Evolutionary conservation across 495 filamentous ascomycete species (phyloP), one percentile per base, ranked within the genome.

Genomic region (Penicillium turbatum): DNA sequence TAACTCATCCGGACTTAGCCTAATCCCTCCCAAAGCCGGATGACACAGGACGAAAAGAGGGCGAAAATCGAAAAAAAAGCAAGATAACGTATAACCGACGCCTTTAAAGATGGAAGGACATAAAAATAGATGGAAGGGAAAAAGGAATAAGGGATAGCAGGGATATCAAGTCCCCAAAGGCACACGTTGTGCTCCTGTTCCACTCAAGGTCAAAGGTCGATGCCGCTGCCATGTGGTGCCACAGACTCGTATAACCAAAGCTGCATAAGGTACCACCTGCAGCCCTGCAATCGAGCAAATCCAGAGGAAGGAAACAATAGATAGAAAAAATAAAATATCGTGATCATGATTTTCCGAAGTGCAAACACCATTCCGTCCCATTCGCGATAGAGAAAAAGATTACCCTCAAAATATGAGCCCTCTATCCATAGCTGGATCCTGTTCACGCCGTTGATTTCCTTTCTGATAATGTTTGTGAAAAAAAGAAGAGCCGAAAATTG

Each of bases 381-480:
- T 48, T 52, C 52, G 43, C 57, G 51, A 65, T 56, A 61, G 40
- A 62, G 44, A 68, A 58, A 59, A 45, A 53, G 48, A 53, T 42
- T 51, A 51, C 35, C 47, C 47, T 39, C 47, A 36, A 51, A 24
- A 56, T 59, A 50, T 51, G 51, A 63, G 29, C 64, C 60, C 54
- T 70, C 70, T 66, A 71, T 72, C 60, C 60, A 57, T 59, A 59
- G 45, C 31, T 57, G 62, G 62, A 66, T 59, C 66, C 59, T 60
- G 53, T 51, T 64, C 55, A 66, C 60, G 55, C 63, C 63, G 47
- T 30, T 41, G 53, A 37, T 40, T 34, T 38, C 47, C 48, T 31
- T 30, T 40, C 15, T 37, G 19, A 55, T 58, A 45, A 50, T 38
- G 41, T 38, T 38, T 54, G n/a, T n/a, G 4, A 24, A 24, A 24